A percentile compares a stretch with the other conserved stretches of the same genome.
phyloP scores from a whole-genome alignment of 1,139 yeast species.

The Kodamaea anthophila region DNA sequence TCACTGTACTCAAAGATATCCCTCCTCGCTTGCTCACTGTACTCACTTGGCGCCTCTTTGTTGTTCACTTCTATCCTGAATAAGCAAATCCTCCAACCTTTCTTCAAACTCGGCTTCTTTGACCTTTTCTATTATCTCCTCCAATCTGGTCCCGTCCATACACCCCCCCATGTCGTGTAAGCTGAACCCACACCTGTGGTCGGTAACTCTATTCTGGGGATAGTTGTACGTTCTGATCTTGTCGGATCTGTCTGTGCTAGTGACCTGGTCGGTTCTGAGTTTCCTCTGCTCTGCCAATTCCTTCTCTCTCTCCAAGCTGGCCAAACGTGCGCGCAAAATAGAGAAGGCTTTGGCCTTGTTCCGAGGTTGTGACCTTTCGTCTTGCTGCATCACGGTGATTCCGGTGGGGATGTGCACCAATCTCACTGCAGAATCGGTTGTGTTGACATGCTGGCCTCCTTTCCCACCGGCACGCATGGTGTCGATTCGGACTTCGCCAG shows the following conservation, averaged over 20 bases:
- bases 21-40: neutral
- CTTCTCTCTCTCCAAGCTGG: slow-evolving; percentile 68
- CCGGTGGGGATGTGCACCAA: slow-evolving; percentile 92
- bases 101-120: slow-evolving; percentile 20
- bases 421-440: slow-evolving; percentile 95
- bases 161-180: slow-evolving; percentile 77
- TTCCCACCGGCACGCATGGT: slow-evolving; percentile 97
- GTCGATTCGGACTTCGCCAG: slow-evolving; percentile 86
- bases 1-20: slow-evolving; percentile 4
- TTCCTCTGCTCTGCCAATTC: slow-evolving; percentile 60
- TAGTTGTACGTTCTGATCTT: slow-evolving; percentile 90
- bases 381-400: slow-evolving; percentile 83
- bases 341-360: slow-evolving; percentile 94
- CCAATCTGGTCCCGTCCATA: slow-evolving; percentile 65
- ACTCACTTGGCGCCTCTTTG: too few species aligned
- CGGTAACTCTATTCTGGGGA: slow-evolving; percentile 90
- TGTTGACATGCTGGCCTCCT: slow-evolving; percentile 98
- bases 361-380: slow-evolving; percentile 89
- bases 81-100: slow-evolving; percentile 16
- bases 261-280: slow-evolving; percentile 75
- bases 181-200: slow-evolving; percentile 81
- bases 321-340: slow-evolving; percentile 74
- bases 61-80: too few species aligned
- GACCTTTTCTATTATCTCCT: slow-evolving; percentile 31
- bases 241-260: slow-evolving; percentile 85